These are phyloP conservation scores for Globisporangium barbulae DNA, from an alignment of 352 stramenopile genomes.

Conservation along the genomic window DNA sequence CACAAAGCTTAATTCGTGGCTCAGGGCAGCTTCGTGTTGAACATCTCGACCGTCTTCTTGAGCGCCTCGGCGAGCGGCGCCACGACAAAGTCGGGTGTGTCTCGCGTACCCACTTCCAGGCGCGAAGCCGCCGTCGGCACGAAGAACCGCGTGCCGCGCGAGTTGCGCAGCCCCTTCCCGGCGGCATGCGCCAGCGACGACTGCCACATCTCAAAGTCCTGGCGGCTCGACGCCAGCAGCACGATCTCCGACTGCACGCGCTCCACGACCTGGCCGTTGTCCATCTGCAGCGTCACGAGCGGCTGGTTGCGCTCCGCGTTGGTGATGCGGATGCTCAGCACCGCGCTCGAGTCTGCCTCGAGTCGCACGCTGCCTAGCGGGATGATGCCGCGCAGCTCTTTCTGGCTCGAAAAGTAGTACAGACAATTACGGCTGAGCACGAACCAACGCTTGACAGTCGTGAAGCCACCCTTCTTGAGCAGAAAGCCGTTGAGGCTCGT, in stretches of 20 bases:
- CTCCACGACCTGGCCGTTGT: slow-evolving; percentile 80
- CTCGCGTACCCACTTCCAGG: slow-evolving; percentile 71
- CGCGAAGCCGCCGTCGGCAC: slow-evolving; percentile 77
- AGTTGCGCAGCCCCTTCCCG: slow-evolving; percentile 77
- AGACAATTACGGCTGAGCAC: slow-evolving; percentile 86
- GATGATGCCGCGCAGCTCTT: slow-evolving; percentile 85
- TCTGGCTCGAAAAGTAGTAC: slow-evolving; percentile 85
- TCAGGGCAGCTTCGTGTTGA: slow-evolving; percentile 66
- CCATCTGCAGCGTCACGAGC: slow-evolving; percentile 75
- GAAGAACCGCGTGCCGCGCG: slow-evolving; percentile 80
- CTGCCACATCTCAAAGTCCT: slow-evolving; percentile 90
- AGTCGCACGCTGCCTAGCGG: slow-evolving; percentile 74
- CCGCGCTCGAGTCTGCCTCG: slow-evolving; percentile 49
- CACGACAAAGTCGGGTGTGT: slow-evolving; percentile 80
- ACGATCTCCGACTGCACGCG: slow-evolving; percentile 79
- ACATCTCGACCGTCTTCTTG: slow-evolving; percentile 81
- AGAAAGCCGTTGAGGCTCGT: slow-evolving; percentile 84
- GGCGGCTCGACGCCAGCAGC: slow-evolving; percentile 50
- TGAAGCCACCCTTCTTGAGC: slow-evolving; percentile 82
- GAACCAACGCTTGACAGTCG: slow-evolving; percentile 81
- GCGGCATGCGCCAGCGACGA: slow-evolving; percentile 79
- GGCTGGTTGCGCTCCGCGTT: slow-evolving; percentile 52
- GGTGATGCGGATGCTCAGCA: slow-evolving; percentile 69
- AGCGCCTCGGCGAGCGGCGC: slow-evolving; percentile 68
- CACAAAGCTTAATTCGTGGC: not conserved